phyloP scores from a whole-genome alignment of 305 asterid species.

The Nicotiana rustica region DNA sequence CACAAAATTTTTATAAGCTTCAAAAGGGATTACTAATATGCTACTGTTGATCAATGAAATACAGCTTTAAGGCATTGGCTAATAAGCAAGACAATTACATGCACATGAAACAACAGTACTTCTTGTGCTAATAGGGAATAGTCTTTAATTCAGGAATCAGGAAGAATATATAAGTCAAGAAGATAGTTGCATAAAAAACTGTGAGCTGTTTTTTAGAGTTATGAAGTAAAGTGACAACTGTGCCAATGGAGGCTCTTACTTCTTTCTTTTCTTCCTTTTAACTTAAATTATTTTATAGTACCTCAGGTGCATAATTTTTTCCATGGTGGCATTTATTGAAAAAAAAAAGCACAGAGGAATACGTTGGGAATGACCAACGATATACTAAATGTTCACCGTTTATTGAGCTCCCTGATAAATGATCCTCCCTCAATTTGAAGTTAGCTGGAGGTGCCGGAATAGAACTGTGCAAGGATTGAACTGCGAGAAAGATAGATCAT shows the following conservation, averaged over 20 bases:
- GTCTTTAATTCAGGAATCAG: neutral
- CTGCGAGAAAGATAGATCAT: slow-evolving; percentile 48
- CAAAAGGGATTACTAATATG: neutral
- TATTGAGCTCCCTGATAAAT: slow-evolving; percentile 81
- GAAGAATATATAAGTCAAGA: neutral
- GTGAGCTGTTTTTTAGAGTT: neutral
- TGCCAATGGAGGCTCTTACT: neutral
- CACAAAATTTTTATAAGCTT: slow-evolving; percentile 1
- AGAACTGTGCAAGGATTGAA: slow-evolving; percentile 74
- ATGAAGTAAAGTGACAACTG: neutral
- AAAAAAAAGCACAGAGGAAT: neutral
- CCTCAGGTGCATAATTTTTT: neutral
- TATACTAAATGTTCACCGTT: slow-evolving; percentile 63
- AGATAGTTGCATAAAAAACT: neutral
- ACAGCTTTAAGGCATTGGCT: neutral
- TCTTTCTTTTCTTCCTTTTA: neutral
- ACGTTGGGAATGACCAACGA: slow-evolving; percentile 18
- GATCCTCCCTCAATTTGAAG: slow-evolving; percentile 86
- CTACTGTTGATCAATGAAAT: neutral
- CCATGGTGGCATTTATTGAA: neutral
- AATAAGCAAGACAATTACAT: neutral
- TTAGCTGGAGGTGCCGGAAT: slow-evolving; percentile 79
- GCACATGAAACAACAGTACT: neutral
- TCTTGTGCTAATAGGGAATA: neutral
- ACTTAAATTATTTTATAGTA: too few relatives aligned